Conservation (phyloP, 2,329 filamentous ascomycete genomes). For the Sclerotinia nivalis region DNA sequence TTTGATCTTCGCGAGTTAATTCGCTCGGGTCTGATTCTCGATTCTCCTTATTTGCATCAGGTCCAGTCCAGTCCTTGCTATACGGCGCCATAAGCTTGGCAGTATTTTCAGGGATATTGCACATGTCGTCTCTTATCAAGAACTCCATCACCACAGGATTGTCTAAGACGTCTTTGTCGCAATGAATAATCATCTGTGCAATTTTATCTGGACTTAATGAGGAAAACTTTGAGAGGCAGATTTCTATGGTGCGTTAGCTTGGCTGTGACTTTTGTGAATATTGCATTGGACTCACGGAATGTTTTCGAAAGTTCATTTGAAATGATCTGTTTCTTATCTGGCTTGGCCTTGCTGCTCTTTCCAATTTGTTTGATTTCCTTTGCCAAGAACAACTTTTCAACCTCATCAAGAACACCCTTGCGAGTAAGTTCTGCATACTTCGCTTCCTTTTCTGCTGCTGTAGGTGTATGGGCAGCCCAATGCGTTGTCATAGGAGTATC, state of each 20-base stretch:
- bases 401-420: slow-evolving; percentile 95
- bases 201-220: slow-evolving; percentile 79
- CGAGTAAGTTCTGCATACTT: slow-evolving; percentile 92
- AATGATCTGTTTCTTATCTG: slow-evolving; percentile 98
- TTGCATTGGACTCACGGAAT: slow-evolving; percentile 59
- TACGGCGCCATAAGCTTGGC: slow-evolving; percentile 92
- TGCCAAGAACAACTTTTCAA: slow-evolving; percentile 95
- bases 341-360: slow-evolving; percentile 64
- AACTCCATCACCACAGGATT: slow-evolving; percentile 96
- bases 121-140: slow-evolving; percentile 86
- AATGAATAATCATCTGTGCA: slow-evolving; percentile 92
- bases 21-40: slow-evolving; percentile 86
- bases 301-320: slow-evolving; percentile 85
- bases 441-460: slow-evolving; percentile 86
- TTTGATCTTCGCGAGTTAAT: slow-evolving; percentile 91
- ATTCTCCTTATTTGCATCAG: slow-evolving; percentile 72
- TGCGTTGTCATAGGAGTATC: slow-evolving; percentile 89
- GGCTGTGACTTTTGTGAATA: background rate
- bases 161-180: slow-evolving; percentile 83
- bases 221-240: slow-evolving; percentile 93
- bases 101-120: slow-evolving; percentile 87
- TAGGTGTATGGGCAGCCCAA: slow-evolving; percentile 85
- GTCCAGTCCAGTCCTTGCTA: slow-evolving; percentile 93
- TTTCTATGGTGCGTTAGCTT: slow-evolving; percentile 53
- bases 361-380: slow-evolving; percentile 93